Conservation (phyloP, 2,329 filamentous ascomycete genomes). For the Neopestalotiopsis rosae region DNA sequence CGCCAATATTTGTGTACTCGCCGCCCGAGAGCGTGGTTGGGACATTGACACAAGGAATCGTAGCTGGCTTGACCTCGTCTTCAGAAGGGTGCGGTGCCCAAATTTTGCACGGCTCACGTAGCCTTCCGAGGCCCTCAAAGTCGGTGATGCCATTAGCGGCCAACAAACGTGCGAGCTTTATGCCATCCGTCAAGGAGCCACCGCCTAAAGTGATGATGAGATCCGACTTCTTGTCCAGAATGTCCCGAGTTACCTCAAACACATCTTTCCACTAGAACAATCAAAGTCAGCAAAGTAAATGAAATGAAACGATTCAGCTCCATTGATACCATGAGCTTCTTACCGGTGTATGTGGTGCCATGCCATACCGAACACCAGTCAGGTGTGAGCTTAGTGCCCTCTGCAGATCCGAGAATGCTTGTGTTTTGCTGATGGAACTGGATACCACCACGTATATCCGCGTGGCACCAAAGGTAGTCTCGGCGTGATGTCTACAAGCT, state of each 20-base stretch:
- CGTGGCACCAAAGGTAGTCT: constrained; percentile 30
- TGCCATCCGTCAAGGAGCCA: constrained; percentile 37
- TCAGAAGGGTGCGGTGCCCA: constrained; percentile 1
- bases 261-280: constrained; percentile 32
- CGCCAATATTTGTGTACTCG: constrained; percentile 44
- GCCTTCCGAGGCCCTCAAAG: constrained; percentile 19
- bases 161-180: constrained; percentile 33
- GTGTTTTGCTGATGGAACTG: constrained; percentile 36
- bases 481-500: constrained; percentile 34
- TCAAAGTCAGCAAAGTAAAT: background rate
- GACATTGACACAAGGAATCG: constrained; percentile 43
- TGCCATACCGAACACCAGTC: constrained; percentile 34
- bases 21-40: constrained; percentile 47
- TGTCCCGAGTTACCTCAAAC: constrained; percentile 32
- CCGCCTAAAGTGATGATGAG: constrained; percentile 38
- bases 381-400: constrained; percentile 30
- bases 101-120: constrained; percentile 21
- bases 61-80: constrained; percentile 27
- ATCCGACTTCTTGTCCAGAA: constrained; percentile 30
- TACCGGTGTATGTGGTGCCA: constrained; percentile 35
- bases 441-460: constrained; percentile 38
- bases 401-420: constrained; percentile 30
- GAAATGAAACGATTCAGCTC: no score
- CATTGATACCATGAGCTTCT: background rate
- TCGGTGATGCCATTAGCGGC: constrained; percentile 24